Evolutionary conservation across 305 asterid genomes (phyloP), one percentile per base, ranked within the genome.

Genomic region (Ilex paraguariensis): DNA sequence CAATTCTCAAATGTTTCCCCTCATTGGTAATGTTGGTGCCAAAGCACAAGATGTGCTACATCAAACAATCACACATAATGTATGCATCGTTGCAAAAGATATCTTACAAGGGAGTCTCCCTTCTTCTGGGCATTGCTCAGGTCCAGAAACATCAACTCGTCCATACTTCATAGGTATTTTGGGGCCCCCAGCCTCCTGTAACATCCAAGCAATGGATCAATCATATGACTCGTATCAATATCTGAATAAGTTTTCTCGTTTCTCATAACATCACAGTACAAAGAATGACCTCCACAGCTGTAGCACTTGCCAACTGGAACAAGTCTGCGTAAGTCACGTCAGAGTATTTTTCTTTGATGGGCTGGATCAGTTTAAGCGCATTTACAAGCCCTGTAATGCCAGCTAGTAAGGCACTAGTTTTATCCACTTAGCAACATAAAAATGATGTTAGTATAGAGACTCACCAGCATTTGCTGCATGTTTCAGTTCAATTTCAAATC

Each of bases 401-500:
- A 67, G 57, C 56, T 65, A 60, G 77, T 87, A 69, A 86, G 72
- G 60, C 53, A 67, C 73, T 59, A 75, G 36, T 42, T 36, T 39
- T 60, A 36, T 56, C 59, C 45, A 52, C 31, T 52, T 7, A 52
- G 62, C 31, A n/a, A 61, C 48, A 48, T 52, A 57, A 17, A 36
- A 7, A 67, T 44, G 31, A 46, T 54, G 16, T 16, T 13, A 53
- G 31, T 16, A 61, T 13, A 56, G 69, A 68, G 39, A 56, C 53
- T 59, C 70, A 89, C 98, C 98, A 71, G 98, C 98, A 85, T 92
- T 92, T 55, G 98, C 97, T 46, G 77, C 95, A 76, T 92, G 97
- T 69, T 87, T 90, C 60, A 92, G 77, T 76, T 92, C 98, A 69
- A 80, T 60, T 36, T 92, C 96, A 72, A 85, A 92, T 81, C 97